These are phyloP conservation scores for Paracamarosporium sp. DNA, from an alignment of 2,329 filamentous ascomycete species.

Conservation along the genomic window DNA sequence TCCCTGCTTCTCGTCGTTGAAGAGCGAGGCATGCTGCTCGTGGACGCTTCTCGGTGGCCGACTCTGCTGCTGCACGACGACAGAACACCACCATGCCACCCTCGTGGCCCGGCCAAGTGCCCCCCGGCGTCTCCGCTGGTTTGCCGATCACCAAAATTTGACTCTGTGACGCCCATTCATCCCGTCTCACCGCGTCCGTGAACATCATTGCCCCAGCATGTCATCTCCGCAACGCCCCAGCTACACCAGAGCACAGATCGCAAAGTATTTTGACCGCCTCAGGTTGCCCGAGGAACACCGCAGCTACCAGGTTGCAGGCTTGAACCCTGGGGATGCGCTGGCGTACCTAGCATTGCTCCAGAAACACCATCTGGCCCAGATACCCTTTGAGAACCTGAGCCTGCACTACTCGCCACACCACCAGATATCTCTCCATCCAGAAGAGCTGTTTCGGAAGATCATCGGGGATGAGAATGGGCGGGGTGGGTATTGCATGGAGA, in stretches of 20 bases:
- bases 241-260: constrained; percentile 36
- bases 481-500: constrained; percentile 69
- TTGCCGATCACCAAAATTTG: background rate
- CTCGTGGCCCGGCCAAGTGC: background rate
- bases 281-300: constrained; percentile 32
- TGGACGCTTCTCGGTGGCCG: background rate
- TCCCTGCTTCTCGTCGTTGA: background rate
- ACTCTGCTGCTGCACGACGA: background rate
- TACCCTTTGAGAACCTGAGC: constrained; percentile 65
- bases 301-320: constrained; percentile 28
- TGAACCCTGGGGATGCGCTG: constrained; percentile 30
- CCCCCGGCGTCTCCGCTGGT: background rate
- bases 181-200: background rate
- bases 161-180: constrained; percentile 13
- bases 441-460: constrained; percentile 61
- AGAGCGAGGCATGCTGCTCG: background rate
- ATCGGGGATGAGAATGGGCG: constrained; percentile 56
- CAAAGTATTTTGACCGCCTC: constrained; percentile 45
- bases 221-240: constrained; percentile 22
- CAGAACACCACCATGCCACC: background rate
- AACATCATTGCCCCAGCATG: constrained; percentile 20
- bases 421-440: constrained; percentile 56
- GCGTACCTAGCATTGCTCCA: constrained; percentile 39
- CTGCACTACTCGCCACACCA: constrained; percentile 55
- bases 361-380: constrained; percentile 52